Conservation (phyloP, 2,329 filamentous ascomycete genomes). For the Sporothrix pallida region DNA sequence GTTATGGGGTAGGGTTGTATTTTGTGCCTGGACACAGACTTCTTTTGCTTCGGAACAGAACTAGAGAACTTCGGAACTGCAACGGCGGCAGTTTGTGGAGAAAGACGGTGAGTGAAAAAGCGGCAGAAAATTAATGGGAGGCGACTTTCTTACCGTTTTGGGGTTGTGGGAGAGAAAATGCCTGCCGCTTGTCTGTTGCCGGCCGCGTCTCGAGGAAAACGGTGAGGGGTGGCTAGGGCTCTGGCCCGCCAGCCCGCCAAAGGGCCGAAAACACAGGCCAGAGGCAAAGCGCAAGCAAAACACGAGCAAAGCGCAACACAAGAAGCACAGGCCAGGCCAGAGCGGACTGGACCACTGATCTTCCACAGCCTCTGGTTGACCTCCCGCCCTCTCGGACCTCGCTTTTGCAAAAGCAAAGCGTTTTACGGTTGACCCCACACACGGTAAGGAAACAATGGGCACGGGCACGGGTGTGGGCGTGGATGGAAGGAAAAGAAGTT, state of each 20-base stretch:
- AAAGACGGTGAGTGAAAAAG: slow-evolving; percentile 7
- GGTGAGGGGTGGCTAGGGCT: neutral
- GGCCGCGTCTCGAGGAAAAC: slow-evolving; percentile 10
- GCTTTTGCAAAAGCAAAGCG: neutral
- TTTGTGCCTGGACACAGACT: neutral
- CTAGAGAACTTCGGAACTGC: neutral
- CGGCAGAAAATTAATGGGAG: neutral
- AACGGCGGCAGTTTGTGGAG: neutral
- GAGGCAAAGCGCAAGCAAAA: neutral
- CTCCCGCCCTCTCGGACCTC: slow-evolving; percentile 11
- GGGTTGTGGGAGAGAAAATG: neutral
- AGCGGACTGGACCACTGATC: neutral
- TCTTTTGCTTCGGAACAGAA: too few relatives aligned
- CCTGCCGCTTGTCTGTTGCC: slow-evolving; percentile 17
- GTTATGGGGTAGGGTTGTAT: neutral
- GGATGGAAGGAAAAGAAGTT: neutral
- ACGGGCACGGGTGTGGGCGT: too few relatives aligned
- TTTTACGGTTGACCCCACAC: neutral
- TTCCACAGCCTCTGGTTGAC: neutral
- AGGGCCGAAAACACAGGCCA: slow-evolving; percentile 3
- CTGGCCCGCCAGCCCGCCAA: slow-evolving; percentile 1
- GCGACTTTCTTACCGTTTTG: too few relatives aligned
- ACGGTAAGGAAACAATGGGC: neutral
- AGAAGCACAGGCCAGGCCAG: neutral
- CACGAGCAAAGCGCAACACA: neutral